Base-by-base conservation (phyloP, 805 yeast genomes). In the Cyberlindnera petersonii region DNA sequence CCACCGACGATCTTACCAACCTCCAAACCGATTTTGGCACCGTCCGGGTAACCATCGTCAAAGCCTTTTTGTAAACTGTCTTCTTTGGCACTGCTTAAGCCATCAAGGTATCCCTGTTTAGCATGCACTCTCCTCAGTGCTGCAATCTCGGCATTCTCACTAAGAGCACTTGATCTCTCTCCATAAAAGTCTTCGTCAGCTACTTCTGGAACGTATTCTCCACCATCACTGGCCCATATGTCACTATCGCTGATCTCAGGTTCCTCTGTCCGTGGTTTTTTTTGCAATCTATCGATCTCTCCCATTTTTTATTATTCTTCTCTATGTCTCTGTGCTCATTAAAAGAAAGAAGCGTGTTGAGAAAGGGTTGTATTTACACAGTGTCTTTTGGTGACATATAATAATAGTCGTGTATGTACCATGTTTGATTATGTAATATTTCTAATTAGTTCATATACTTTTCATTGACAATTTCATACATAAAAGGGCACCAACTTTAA, bases 101-200 rank as follows among this genome's bases (percentile, higher is more conserved):
- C 98, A 44, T 83, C 95, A 5, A 86, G 60, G 49, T 86, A 89
- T 0, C 97, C 98, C 46, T 82, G 82, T 47, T 84, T 85, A 8
- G 68, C 69, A 55, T 89, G 96, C 9, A 68, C 71, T 22, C 89
- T 62, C 49, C 74, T 64, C 33, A 82, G 49, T 9, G 72, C 71
- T 7, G 64, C 56, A 5, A 58, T 49, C 22, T 64, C 68, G 2
- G 40, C 37, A 11, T 30, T 45, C 32, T 55, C 58, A 1, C 26
- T 23, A 4, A 5, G 26, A 2, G 24, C 35, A n/a, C n/a, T n/a
- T 3, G 49, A 39, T 13, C 48, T 56, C 23, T 58, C 56, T 2
- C 69, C 73, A 47, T 68, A 69, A 15, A 57, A 53, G 26, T 69
- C 72, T 9, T 56, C 49, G 10, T 54, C 48, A 5, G 39, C 29